Evolutionary conservation across 208 protist species (phyloP), one percentile per base, ranked within the genome.

Genomic region (Trypanosomatidae sp.): DNA sequence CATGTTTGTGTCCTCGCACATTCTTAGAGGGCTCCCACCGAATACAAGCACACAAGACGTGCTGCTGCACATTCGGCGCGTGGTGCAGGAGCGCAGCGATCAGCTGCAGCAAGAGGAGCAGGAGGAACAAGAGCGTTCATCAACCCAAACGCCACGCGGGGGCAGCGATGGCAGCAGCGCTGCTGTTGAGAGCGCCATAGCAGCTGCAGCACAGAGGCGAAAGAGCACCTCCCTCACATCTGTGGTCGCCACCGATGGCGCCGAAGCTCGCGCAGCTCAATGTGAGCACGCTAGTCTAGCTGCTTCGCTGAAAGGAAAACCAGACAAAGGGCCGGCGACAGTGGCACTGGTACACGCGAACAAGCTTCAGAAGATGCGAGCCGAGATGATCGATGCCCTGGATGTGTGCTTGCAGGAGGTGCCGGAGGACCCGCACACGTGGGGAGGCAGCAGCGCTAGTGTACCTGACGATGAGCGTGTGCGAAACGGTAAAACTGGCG

Each of bases 401-500:
- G 92, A 97, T 53, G 76, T 97, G 65, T 97, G 92, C 69, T 53
- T 95, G 33, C 83, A 92, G 73, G 87, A 87, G 56, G 74, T 94
- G 19, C 92, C 88, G 2, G 77, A 84, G 30, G 68, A 64, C 43
- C 56, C 19, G 30, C 56, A 72, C 52, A 46, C 36, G 55, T 64
- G 68, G 68, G 68, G 68, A 9, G 46, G 30, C n/a, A 65, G 39
- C n/a, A 69, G 50, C 15, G 50, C 50, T 8, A 33, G 25, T 50
- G 36, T 25, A 3, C 17, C 15, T 49, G 66, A 56, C 9, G 49
- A 22, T 6, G 43, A 53, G 28, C 66, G 49, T 41, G 66, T 3
- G 30, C 43, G 49, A 39, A 82, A 28, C 62, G 50, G 33, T 66
- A 56, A 70, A n/a, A 17, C 43, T n/a, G 30, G 30, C 19, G 19